Conservation (phyloP, 306 rosid genomes). For the Lupinus albus region DNA sequence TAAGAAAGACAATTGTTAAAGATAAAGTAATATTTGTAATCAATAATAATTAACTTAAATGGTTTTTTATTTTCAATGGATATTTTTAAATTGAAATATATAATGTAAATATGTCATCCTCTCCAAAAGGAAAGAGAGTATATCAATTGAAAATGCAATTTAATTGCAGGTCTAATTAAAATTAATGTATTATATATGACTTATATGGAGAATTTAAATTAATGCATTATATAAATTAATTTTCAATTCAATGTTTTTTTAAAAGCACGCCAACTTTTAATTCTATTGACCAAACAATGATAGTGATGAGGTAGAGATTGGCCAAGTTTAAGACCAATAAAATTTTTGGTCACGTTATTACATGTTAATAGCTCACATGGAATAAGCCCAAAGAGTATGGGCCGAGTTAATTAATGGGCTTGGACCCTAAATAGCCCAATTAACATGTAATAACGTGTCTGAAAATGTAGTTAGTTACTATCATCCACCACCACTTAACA, state of each 20-base stretch:
- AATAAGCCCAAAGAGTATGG: neutral
- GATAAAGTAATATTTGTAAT: neutral
- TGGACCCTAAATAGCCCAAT: neutral
- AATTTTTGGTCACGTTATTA: too few relatives aligned
- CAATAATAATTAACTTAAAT: neutral
- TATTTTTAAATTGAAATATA: neutral
- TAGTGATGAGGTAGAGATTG: too few relatives aligned
- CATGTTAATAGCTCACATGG: too few relatives aligned
- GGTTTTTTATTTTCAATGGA: neutral
- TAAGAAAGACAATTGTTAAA: neutral
- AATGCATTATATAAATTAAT: too few relatives aligned
- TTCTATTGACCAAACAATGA: too few relatives aligned
- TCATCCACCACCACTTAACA: too few relatives aligned
- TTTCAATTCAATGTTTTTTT: too few relatives aligned
- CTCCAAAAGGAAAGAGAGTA: neutral
- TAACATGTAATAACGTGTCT: neutral
- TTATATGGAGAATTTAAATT: too few relatives aligned
- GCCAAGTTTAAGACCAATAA: too few relatives aligned
- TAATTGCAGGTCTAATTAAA: neutral
- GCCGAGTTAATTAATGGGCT: constrained; percentile 20
- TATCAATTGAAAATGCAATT: neutral
- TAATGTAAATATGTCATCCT: neutral
- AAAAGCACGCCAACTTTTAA: too few relatives aligned
- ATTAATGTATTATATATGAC: too few relatives aligned
- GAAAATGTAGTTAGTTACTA: constrained; percentile 1